Percentiles rank a stretch among this genome's conserved stretches.
phyloP scores from a whole-genome alignment of 2,329 filamentous ascomycete genomes.

The Ophiostoma triangulosporum region DNA sequence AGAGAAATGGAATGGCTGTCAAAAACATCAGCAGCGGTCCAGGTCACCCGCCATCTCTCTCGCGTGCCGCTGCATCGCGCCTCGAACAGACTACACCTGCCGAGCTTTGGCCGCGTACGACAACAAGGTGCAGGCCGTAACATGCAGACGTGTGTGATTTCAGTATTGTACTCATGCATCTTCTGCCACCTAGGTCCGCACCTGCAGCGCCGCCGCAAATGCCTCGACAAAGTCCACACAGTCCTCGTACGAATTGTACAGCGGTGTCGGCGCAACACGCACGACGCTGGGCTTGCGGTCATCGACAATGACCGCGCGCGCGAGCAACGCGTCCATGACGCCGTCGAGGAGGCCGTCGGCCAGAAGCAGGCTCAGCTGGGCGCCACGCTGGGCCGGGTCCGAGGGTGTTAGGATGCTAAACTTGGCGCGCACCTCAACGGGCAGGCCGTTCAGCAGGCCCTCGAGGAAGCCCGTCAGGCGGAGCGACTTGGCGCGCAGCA shows the following conservation, averaged over 20 bases:
- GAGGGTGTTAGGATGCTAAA: constrained; percentile 58
- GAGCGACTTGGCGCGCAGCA: constrained; percentile 57
- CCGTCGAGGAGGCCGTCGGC: constrained; percentile 55
- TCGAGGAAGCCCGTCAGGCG: constrained; percentile 67
- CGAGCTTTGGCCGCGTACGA: not conserved
- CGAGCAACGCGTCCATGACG: constrained; percentile 50
- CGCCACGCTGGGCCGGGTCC: constrained; percentile 54
- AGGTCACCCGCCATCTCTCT: too few relatives aligned
- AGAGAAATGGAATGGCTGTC: too few relatives aligned
- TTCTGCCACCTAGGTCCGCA: not conserved
- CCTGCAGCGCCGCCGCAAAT: constrained; percentile 9
- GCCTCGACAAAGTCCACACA: constrained; percentile 13
- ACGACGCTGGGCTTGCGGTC: constrained; percentile 78
- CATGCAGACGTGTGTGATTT: too few relatives aligned
- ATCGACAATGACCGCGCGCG: constrained; percentile 61
- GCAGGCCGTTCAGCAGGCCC: constrained; percentile 39
- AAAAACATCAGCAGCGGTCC: too few relatives aligned
- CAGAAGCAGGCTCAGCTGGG: constrained; percentile 64
- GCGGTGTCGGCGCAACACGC: constrained; percentile 65
- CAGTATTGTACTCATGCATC: not conserved
- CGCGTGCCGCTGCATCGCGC: not conserved
- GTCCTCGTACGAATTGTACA: constrained; percentile 73
- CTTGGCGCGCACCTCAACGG: constrained; percentile 21
- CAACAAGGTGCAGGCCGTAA: not conserved
- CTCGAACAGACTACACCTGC: not conserved